Evolutionary conservation across 176 grass and related monocot species (phyloP), one percentile per base, ranked within the genome.

Genomic region (Cymbopogon citratus): DNA sequence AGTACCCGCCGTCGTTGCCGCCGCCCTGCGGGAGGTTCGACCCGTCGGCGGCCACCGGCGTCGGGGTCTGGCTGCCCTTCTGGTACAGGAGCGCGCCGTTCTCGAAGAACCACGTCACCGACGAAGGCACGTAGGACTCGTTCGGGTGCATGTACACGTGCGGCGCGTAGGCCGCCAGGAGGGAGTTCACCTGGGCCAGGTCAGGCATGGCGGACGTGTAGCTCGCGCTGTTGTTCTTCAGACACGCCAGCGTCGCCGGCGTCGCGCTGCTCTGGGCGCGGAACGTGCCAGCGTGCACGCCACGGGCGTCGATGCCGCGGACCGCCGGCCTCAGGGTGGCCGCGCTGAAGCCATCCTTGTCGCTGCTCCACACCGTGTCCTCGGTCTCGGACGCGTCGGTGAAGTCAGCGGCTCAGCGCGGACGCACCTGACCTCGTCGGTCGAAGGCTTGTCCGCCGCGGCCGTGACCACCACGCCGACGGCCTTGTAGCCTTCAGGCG

Each of bases 91-190:
- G 80, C 5, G 92, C 90, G 29, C 87, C 95, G 74, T 93, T 93
- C 68, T 87, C 74, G 90, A 98, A 95, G 74, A 91, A 98, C 95
- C 95, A 95, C 46, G 71, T 34, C 38, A 91, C 88, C 2, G 95
- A 95, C 8, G 92, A 98, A 16, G 87, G 95, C 0, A 88, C 1
- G 80, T 92, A 95, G 19, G 60, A 5, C 52, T 95, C 95, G 76
- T 86, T 51, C 6, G 92, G 90, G 75, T 98, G 92, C 63, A 91
- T 67, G 79, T 87, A 95, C 66, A 98, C 64, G 63, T 78, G 84
- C 36, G 95, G 92, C 75, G 95, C 83, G 86, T 92, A 98, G 1
- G 85, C 83, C 54, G 76, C 62, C 45, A 98, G 90, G 7, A 93
- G 10, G 38, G 90, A 87, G 29, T 88, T 60, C 56, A 91, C 57